Conservation (phyloP, 352 stramenopile species). For the Phytophthora ohioensis region DNA sequence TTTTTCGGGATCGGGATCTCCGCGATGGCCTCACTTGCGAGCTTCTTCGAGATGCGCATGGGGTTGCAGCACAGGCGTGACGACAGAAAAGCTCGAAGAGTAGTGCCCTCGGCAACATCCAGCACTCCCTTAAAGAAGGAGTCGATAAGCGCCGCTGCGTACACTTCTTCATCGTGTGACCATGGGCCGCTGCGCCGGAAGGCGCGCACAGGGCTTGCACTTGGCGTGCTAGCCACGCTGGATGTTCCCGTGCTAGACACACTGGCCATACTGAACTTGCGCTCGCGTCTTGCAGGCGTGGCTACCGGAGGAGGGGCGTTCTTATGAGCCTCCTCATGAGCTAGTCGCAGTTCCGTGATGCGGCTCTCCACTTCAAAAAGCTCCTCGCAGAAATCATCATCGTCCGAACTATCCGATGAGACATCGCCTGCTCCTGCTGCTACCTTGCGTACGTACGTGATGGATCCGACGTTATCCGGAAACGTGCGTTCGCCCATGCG, state of each 20-base stretch:
- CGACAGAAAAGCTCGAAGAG: constrained; percentile 69
- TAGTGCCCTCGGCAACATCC: constrained; percentile 69
- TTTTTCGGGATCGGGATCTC: constrained; percentile 81
- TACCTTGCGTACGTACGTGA: constrained; percentile 58
- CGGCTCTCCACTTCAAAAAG: constrained; percentile 62
- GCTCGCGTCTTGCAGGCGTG: constrained; percentile 36
- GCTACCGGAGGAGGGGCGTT: constrained; percentile 15
- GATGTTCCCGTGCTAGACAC: constrained; percentile 35
- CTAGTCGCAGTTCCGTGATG: constrained; percentile 57
- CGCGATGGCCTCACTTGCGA: constrained; percentile 71
- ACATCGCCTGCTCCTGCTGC: constrained; percentile 3
- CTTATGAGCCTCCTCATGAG: constrained; percentile 50
- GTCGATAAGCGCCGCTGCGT: constrained; percentile 69
- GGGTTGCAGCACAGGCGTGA: constrained; percentile 74
- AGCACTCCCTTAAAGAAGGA: constrained; percentile 74
- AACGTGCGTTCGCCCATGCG: constrained; percentile 64
- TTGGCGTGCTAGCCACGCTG: constrained; percentile 34
- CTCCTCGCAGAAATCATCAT: constrained; percentile 52
- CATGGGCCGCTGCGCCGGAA: constrained; percentile 72
- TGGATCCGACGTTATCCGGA: constrained; percentile 61
- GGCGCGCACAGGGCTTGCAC: constrained; percentile 27
- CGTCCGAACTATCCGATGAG: constrained; percentile 25
- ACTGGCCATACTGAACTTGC: constrained; percentile 40
- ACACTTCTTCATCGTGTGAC: constrained; percentile 77
- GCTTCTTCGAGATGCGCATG: constrained; percentile 84